A percentile compares a stretch with the other conserved stretches of the same genome.
Conservation (phyloP, 331 rosid genomes). For the Pyracantha coccinea region DNA sequence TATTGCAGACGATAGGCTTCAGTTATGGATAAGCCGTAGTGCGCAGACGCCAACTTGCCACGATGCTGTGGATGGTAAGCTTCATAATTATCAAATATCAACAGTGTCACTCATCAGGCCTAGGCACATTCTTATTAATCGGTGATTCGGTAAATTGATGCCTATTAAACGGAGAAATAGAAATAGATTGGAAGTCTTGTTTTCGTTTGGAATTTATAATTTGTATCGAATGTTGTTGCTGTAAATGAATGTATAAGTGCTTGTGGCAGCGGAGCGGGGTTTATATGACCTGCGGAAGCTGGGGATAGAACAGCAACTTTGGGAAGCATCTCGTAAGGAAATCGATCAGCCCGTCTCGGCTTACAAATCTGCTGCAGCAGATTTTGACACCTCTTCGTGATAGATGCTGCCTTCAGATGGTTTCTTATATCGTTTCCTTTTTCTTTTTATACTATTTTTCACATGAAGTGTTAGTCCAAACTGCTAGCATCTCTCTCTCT, state of each 20-base stretch:
- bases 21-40: conserved; percentile 69
- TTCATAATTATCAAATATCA: background rate
- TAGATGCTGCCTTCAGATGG: conserved; percentile 5
- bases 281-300: conserved; percentile 84
- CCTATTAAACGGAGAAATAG: background rate
- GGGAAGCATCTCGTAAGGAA: conserved; percentile 98
- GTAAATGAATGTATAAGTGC: background rate
- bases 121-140: background rate
- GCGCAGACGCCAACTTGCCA: conserved; percentile 79
- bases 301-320: conserved; percentile 86
- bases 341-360: conserved; percentile 48
- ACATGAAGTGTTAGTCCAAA: background rate
- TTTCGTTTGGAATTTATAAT: background rate
- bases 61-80: conserved; percentile 95
- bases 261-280: conserved; percentile 79
- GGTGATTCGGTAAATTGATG: background rate
- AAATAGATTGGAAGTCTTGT: background rate
- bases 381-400: conserved; percentile 42
- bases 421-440: conserved; percentile 19
- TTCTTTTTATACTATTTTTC: conserved; percentile 16
- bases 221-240: background rate
- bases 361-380: conserved; percentile 42
- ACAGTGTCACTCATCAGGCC: background rate
- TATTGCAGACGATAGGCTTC: conserved; percentile 86
- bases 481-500: background rate